These are phyloP conservation scores for Calocera cornea DNA, from an alignment of 768 basidiomycete species.

Conservation along the genomic window DNA sequence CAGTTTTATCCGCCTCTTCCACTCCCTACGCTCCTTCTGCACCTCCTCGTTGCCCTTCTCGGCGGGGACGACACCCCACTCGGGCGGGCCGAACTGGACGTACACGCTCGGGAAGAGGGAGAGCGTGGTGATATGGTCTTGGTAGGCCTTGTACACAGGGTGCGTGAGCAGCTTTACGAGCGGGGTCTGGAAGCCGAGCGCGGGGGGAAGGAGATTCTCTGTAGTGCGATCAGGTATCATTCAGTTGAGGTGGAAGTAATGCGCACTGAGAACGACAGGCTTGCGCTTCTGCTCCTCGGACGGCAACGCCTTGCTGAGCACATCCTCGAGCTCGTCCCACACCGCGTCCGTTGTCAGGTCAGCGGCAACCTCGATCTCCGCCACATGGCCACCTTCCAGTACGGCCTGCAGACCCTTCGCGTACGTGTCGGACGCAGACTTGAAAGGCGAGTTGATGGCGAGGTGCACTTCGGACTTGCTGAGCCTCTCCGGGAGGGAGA, in stretches of 20 bases:
- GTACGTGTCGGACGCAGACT: conserved; percentile 34
- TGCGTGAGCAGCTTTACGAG: conserved; percentile 72
- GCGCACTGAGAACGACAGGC: conserved; percentile 48
- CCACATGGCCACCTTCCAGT: conserved; percentile 42
- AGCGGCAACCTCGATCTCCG: conserved; percentile 57
- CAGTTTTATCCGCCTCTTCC: conserved; percentile 63
- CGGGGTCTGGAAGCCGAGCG: conserved; percentile 53
- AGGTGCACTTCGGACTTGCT: conserved; percentile 30
- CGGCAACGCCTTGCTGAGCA: conserved; percentile 47
- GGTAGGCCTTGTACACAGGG: conserved; percentile 57
- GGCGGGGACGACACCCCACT: conserved; percentile 47
- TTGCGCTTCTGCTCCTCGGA: conserved; percentile 19
- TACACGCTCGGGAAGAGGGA: conserved; percentile 60
- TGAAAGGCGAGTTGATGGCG: conserved; percentile 47
- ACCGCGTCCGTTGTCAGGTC: conserved; percentile 37
- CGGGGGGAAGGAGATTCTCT: conserved; percentile 74
- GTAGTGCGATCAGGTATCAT: conserved; percentile 12
- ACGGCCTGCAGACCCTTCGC: conserved; percentile 53
- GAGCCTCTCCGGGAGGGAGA: conserved; percentile 26
- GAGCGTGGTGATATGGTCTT: conserved; percentile 53
- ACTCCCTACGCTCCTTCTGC: conserved; percentile 42
- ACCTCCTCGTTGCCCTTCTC: conserved; percentile 17
- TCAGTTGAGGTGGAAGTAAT: conserved; percentile 4
- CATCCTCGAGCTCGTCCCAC: conserved; percentile 56
- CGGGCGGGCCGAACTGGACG: conserved; percentile 64